phyloP scores from a whole-genome alignment of 768 basidiomycete genomes.

The Pleurotus sapidus region DNA sequence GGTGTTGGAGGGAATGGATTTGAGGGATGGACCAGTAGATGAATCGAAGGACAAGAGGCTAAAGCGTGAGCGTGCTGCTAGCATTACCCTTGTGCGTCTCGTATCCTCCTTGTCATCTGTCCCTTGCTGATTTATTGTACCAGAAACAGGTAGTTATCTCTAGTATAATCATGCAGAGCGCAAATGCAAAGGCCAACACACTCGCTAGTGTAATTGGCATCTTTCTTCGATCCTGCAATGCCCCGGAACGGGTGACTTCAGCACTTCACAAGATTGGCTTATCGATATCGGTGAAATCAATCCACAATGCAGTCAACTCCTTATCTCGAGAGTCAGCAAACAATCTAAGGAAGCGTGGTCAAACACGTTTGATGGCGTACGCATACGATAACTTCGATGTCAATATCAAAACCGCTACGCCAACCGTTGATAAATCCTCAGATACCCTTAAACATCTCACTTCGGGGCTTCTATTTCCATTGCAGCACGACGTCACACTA shows the following conservation, averaged over 20 bases:
- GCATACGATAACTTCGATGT: constrained; percentile 45
- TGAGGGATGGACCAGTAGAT: too few species aligned
- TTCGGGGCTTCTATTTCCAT: constrained; percentile 25
- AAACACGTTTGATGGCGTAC: constrained; percentile 20
- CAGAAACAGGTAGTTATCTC: constrained; percentile 4
- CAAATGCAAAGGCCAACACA: background rate
- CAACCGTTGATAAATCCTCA: constrained; percentile 23
- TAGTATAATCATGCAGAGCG: constrained; percentile 10
- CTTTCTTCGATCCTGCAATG: constrained; percentile 4
- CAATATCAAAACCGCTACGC: constrained; percentile 23
- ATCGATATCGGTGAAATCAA: constrained; percentile 21
- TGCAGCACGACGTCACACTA: constrained; percentile 17
- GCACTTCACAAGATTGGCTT: constrained; percentile 26
- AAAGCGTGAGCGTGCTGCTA: too few species aligned
- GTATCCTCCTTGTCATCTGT: too few species aligned
- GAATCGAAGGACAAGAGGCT: too few species aligned
- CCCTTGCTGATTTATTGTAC: too few species aligned
- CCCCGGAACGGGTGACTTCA: constrained; percentile 24
- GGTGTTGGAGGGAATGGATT: too few species aligned
- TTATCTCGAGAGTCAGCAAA: constrained; percentile 19
- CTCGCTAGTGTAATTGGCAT: too few species aligned
- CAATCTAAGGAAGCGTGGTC: constrained; percentile 19
- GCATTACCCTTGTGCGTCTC: too few species aligned
- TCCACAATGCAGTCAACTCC: constrained; percentile 18
- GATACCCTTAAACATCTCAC: constrained; percentile 29